Evolutionary conservation across 2,329 filamentous ascomycete species (phyloP), one percentile per base, ranked within the genome.

Genomic region (Fusarium scirpi): DNA sequence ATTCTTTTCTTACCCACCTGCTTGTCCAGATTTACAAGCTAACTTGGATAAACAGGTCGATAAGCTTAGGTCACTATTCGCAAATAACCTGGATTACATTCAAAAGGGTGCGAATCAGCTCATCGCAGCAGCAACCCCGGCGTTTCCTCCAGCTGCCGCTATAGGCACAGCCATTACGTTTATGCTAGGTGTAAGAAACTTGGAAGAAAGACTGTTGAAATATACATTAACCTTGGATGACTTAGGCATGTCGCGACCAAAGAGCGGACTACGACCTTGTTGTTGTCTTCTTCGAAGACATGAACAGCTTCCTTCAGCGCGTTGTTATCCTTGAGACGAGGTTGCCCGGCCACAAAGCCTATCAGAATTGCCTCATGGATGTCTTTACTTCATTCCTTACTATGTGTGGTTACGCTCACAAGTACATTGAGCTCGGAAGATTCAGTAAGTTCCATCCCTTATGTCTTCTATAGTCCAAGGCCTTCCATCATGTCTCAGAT

Each of bases 251-350:
- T 8, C 70, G 73, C 3, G 65, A 71, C 8, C 78, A 80, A 0
- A 78, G 74, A 1, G 79, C 78, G 1, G 80, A 83, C 44, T 82
- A 81, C 38, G 80, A 83, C 27, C 70, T 78, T 4, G 74, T 82
- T 0, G 72, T 78, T n/a, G 74, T 74, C 6, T 83, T 82, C 54
- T 82, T 82, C 52, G 75, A 79, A 3, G 76, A 78, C 12, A 80
- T 81, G 72, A 78, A 78, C 49, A 78, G 77, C 8, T 81, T 82
- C 25, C 69, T 82, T 6, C 67, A 76, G 27, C 74, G 80, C 2
- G 74, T 81, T 2, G 74, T 76, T 0, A 76, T 81, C 10, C 43
- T 82, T 0, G 76, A 82, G 61, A 72, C 67, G 0, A 70, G 78
- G n/a, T 65, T 80, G 3, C 78, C 79, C 1, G 66, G 73, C 11